Conservation (phyloP, 805 yeast species). For the Limtongia smithiae region DNA sequence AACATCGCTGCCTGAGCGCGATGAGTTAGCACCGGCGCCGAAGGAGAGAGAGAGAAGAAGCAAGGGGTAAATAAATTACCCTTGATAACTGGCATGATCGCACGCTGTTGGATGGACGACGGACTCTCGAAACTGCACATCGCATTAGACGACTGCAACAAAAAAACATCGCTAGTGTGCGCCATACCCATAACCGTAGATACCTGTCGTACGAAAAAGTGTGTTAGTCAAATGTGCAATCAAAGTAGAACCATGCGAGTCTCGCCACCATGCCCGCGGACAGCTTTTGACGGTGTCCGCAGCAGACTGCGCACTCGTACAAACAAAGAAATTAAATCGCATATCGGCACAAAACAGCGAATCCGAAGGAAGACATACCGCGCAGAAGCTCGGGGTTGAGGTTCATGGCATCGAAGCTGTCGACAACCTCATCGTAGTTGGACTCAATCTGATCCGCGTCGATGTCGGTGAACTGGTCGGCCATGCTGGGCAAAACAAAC, state of each 20-base stretch:
- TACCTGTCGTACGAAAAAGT: slow-evolving; percentile 17
- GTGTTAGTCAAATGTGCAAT: not conserved
- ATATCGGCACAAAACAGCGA: no score
- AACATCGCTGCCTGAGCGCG: slow-evolving; percentile 60
- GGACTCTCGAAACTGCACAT: slow-evolving; percentile 92
- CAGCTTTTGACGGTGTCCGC: no score
- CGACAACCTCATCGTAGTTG: slow-evolving; percentile 90
- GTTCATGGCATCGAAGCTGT: slow-evolving; percentile 70
- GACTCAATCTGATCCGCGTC: slow-evolving; percentile 57
- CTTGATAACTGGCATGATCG: slow-evolving; percentile 88
- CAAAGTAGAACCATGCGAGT: not conserved
- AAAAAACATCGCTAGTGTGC: not conserved
- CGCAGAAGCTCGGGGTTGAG: slow-evolving; percentile 69
- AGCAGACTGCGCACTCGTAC: no score
- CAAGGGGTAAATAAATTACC: slow-evolving; percentile 43
- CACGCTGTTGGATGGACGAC: slow-evolving; percentile 96
- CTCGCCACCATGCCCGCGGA: no score
- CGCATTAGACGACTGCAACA: no score
- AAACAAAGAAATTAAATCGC: no score
- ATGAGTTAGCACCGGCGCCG: not conserved
- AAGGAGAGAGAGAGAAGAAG: not conserved
- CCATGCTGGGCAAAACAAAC: slow-evolving; percentile 25
- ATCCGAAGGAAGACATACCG: slow-evolving; percentile 38
- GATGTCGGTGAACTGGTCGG: slow-evolving; percentile 26
- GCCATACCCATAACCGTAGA: slow-evolving; percentile 30